Evolutionary conservation across 163 green algal species (phyloP).

Genomic region (Scenedesmus sp.): DNA sequence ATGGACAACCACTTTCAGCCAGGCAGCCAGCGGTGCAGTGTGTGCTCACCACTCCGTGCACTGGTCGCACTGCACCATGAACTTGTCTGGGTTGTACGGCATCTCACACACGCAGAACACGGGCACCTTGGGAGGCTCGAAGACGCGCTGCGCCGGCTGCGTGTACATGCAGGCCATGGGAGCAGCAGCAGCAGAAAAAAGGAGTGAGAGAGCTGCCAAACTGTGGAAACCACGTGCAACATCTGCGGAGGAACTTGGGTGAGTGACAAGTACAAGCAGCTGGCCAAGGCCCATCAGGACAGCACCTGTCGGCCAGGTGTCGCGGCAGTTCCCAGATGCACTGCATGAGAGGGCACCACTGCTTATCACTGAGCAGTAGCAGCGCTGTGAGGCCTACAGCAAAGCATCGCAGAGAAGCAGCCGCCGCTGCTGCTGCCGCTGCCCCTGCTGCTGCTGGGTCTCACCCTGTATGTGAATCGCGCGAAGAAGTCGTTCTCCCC

Average conservation of each 20-base stretch:
- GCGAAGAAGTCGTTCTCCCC: slow-evolving; percentile 77
- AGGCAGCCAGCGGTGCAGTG: background rate
- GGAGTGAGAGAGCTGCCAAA: too few relatives aligned
- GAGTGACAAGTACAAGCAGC: too few relatives aligned
- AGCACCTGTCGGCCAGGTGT: too few relatives aligned
- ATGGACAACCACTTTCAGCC: background rate
- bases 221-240: too few relatives aligned
- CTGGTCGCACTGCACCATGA: slow-evolving; percentile 83
- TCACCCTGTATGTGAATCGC: slow-evolving; percentile 81
- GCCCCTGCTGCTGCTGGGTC: background rate
- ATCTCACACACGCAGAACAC: slow-evolving; percentile 91
- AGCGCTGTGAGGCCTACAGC: too few relatives aligned
- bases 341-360: too few relatives aligned
- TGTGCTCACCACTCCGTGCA: slow-evolving; percentile 81
- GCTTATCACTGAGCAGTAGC: too few relatives aligned
- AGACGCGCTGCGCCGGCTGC: slow-evolving; percentile 70
- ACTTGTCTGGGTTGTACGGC: slow-evolving; percentile 90
- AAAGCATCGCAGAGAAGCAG: too few relatives aligned
- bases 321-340: too few relatives aligned
- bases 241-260: too few relatives aligned
- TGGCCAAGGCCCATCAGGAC: too few relatives aligned
- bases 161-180: background rate
- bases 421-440: background rate
- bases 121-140: slow-evolving; percentile 77
- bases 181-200: background rate